These are phyloP conservation scores for Gaultheria prostrata DNA, from an alignment of 148 eudicot genomes.

Conservation along the genomic window DNA sequence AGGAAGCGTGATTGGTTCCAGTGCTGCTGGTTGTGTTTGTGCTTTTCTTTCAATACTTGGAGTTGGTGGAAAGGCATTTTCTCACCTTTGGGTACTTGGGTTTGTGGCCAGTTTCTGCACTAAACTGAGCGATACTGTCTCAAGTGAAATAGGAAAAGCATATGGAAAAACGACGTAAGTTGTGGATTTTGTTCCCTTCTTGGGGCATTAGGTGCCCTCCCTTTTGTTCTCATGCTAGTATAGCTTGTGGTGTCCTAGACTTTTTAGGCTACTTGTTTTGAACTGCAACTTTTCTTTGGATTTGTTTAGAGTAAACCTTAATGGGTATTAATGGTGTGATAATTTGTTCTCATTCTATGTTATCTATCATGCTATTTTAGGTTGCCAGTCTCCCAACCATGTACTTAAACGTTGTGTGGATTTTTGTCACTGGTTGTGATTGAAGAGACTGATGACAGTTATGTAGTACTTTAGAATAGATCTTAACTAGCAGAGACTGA, in stretches of 20 bases:
- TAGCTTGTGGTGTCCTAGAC: background rate
- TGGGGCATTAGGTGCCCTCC: background rate
- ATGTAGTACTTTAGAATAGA: background rate
- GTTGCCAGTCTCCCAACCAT: background rate
- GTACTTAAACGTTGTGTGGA: background rate
- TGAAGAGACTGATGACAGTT: background rate
- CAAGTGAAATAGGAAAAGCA: constrained; percentile 98
- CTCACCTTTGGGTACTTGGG: constrained; percentile 79
- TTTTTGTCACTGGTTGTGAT: background rate
- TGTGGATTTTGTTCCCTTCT: background rate
- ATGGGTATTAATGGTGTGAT: background rate
- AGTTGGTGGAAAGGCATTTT: constrained; percentile 59
- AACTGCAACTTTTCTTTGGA: background rate
- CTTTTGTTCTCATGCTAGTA: background rate
- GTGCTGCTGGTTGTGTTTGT: constrained; percentile 98
- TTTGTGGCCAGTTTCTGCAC: constrained; percentile 98
- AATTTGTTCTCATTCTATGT: background rate
- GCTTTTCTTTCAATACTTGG: constrained; percentile 74
- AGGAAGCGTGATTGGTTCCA: constrained; percentile 92
- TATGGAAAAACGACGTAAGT: constrained; percentile 90
- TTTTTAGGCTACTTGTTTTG: background rate
- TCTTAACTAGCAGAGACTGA: background rate
- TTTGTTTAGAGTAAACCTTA: background rate
- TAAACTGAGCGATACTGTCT: constrained; percentile 87
- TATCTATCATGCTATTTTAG: background rate